phyloP scores from a whole-genome alignment of 2,329 filamentous ascomycete species.

The Penicillium sp. region DNA sequence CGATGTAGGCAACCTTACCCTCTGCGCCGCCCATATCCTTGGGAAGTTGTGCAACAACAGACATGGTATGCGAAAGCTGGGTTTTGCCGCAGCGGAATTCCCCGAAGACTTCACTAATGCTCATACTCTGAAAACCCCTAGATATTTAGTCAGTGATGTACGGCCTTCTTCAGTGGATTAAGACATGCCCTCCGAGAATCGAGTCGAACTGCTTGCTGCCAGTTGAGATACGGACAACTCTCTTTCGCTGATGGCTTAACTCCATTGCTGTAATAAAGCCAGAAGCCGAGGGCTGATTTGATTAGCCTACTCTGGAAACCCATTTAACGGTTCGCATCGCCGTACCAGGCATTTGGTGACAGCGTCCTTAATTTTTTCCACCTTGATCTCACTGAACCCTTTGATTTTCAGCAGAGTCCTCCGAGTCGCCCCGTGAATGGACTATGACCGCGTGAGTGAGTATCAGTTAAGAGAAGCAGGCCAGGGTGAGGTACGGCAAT shows the following conservation, averaged over 20 bases:
- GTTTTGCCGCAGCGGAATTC: constrained; percentile 67
- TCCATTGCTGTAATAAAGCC: constrained; percentile 71
- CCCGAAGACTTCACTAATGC: constrained; percentile 62
- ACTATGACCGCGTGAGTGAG: constrained; percentile 44
- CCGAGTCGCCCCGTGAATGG: constrained; percentile 64
- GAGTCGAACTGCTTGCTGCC: constrained; percentile 72
- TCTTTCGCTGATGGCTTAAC: constrained; percentile 65
- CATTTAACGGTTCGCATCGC: background rate
- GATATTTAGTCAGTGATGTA: background rate
- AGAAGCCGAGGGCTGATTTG: constrained; percentile 58
- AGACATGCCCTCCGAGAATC: constrained; percentile 63
- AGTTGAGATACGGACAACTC: constrained; percentile 68
- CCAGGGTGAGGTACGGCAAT: constrained; percentile 54
- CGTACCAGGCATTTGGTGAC: constrained; percentile 63
- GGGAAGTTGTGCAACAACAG: constrained; percentile 63
- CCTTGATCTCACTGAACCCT: constrained; percentile 72
- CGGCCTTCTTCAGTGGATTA: background rate
- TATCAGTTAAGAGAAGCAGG: background rate
- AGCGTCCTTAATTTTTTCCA: constrained; percentile 73
- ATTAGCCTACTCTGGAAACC: background rate
- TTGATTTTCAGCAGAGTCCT: constrained; percentile 69
- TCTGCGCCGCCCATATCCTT: constrained; percentile 68
- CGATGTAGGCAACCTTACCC: constrained; percentile 72
- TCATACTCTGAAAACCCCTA: constrained; percentile 72
- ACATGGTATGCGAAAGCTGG: constrained; percentile 71